Evolutionary conservation across 129 eudicot species (phyloP).

Genomic region (Smallanthus sonchifolius): DNA sequence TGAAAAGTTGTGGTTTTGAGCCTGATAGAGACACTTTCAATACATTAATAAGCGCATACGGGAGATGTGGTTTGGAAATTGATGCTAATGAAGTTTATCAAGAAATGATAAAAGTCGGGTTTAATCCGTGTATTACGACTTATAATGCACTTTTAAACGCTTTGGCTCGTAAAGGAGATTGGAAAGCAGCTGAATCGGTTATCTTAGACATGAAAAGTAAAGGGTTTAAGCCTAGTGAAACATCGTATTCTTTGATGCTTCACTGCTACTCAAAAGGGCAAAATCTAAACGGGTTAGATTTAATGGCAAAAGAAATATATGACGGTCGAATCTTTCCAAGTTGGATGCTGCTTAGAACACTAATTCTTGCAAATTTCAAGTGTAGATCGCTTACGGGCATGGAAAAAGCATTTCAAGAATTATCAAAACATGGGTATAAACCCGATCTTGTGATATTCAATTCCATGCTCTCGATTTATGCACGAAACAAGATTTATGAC

Average conservation of each 20-base stretch:
- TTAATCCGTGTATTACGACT: slow-evolving; percentile 71
- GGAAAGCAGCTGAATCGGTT: slow-evolving; percentile 73
- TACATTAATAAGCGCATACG: slow-evolving; percentile 83
- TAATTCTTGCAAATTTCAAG: slow-evolving; percentile 74
- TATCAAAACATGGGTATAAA: slow-evolving; percentile 65
- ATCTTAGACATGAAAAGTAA: slow-evolving; percentile 69
- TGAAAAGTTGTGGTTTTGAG: slow-evolving; percentile 91
- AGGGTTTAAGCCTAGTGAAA: slow-evolving; percentile 85
- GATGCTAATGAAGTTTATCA: slow-evolving; percentile 62
- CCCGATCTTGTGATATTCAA: slow-evolving; percentile 78
- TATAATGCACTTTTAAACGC: slow-evolving; percentile 90
- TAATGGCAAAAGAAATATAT: slow-evolving; percentile 61
- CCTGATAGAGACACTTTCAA: slow-evolving; percentile 93
- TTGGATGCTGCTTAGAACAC: slow-evolving; percentile 87
- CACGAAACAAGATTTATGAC: slow-evolving; percentile 70
- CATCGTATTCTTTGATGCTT: slow-evolving; percentile 79
- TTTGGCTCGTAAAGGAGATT: slow-evolving; percentile 81
- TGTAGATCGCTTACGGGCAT: slow-evolving; percentile 65
- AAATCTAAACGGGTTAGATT: slow-evolving; percentile 59
- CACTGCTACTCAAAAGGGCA: slow-evolving; percentile 79
- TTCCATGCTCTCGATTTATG: slow-evolving; percentile 78
- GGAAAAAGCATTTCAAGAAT: slow-evolving; percentile 80
- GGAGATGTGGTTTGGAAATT: slow-evolving; percentile 71
- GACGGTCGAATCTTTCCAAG: slow-evolving; percentile 75
- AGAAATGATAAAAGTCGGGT: slow-evolving; percentile 83